Percentiles rank a stretch among this genome's conserved stretches.
These are phyloP conservation scores for Neocucurbitaria cava DNA, from an alignment of 2,329 filamentous ascomycete genomes.

Conservation along the genomic window DNA sequence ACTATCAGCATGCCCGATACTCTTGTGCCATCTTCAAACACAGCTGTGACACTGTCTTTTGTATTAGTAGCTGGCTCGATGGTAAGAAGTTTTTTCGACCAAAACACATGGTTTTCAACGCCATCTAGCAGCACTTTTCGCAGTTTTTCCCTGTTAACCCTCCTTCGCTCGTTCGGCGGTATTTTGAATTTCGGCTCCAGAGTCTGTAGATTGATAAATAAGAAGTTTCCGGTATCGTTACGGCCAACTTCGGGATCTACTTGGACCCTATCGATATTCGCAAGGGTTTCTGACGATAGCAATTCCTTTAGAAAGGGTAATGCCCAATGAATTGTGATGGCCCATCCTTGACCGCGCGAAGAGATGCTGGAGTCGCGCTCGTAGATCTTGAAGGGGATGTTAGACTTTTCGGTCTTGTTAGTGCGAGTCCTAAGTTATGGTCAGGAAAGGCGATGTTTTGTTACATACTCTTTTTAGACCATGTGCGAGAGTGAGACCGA, in stretches of 20 bases:
- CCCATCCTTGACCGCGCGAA: constrained; percentile 26
- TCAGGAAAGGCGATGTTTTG: no score
- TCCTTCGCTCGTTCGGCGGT: constrained; percentile 5
- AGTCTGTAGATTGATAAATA: no score
- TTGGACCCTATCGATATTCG: background rate
- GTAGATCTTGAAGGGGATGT: constrained; percentile 29
- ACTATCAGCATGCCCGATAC: constrained; percentile 11
- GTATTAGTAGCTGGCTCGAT: no score
- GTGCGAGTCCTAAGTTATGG: no score
- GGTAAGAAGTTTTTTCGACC: constrained; percentile 7
- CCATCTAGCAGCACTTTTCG: constrained; percentile 5
- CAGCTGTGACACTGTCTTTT: constrained; percentile 1
- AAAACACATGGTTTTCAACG: no score
- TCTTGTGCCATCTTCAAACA: constrained; percentile 16
- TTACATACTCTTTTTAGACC: constrained; percentile 5
- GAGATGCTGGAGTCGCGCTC: constrained; percentile 25
- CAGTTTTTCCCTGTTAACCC: constrained; percentile 14
- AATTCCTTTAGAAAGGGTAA: constrained; percentile 13
- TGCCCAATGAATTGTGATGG: constrained; percentile 22
- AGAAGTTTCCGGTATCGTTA: background rate
- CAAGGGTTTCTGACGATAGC: constrained; percentile 6
- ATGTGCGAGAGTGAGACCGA: constrained; percentile 31
- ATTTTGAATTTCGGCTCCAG: no score
- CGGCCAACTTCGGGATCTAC: constrained; percentile 14
- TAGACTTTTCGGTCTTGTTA: constrained; percentile 7